phyloP scores from a whole-genome alignment of 169 alveolate species.

The Plasmodium reichenowi region DNA sequence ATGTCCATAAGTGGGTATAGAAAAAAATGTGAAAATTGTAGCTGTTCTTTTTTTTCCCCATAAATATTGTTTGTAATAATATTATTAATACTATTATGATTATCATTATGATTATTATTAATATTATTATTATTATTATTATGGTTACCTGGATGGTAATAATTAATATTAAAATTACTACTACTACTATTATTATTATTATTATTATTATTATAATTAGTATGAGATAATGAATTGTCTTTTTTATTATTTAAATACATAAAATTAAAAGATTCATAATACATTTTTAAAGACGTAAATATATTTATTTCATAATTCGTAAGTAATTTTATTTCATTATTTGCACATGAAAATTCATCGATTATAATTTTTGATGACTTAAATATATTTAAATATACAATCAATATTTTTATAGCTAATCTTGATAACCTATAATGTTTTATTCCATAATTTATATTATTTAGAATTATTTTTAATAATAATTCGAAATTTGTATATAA shows the following conservation, averaged over 20 bases:
- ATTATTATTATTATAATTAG: background rate
- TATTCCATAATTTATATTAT: conserved; percentile 63
- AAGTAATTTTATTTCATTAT: conserved; percentile 47
- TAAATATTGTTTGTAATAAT: no score
- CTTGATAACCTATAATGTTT: conserved; percentile 44
- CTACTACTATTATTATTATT: no score
- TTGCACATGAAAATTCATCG: conserved; percentile 48
- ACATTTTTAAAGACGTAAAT: conserved; percentile 54
- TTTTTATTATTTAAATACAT: conserved; percentile 26
- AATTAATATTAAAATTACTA: conserved; percentile 13
- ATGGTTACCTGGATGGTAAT: background rate
- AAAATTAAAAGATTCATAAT: conserved; percentile 73
- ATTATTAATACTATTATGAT: background rate
- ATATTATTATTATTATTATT: background rate
- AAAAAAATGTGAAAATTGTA: conserved; percentile 68
- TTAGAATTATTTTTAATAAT: conserved; percentile 35
- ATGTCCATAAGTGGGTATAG: conserved; percentile 44
- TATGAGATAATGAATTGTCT: background rate
- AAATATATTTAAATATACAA: conserved; percentile 32
- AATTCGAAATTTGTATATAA: conserved; percentile 59
- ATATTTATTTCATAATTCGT: conserved; percentile 71
- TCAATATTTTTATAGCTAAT: conserved; percentile 45
- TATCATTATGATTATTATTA: background rate
- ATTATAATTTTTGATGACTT: conserved; percentile 63
- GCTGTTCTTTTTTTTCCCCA: background rate